These are phyloP conservation scores for Yamadazyma oceani DNA, from an alignment of 1,139 yeast genomes.

Conservation along the genomic window DNA sequence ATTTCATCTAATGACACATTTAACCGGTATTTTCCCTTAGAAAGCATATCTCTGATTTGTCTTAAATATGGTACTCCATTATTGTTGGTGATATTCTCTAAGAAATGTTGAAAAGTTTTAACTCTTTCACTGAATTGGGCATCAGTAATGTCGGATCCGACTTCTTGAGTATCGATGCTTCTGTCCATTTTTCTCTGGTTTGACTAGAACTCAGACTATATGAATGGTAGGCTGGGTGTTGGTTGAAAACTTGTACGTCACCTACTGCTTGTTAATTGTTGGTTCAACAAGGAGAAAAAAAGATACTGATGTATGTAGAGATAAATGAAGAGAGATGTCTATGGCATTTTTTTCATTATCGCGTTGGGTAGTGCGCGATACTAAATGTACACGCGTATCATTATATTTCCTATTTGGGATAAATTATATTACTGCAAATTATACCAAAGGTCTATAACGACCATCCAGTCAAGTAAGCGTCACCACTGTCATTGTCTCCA, in stretches of 20 bases:
- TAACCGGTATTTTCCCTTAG: constrained; percentile 64
- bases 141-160: constrained; percentile 23
- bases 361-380: background rate
- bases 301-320: constrained; percentile 5
- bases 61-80: constrained; percentile 64
- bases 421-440: constrained; percentile 13
- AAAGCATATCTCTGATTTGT: constrained; percentile 69
- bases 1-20: constrained; percentile 82
- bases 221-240: too few species aligned
- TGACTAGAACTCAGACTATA: too few species aligned
- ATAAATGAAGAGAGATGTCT: constrained; percentile 3
- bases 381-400: constrained; percentile 28
- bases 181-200: constrained; percentile 20
- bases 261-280: too few species aligned
- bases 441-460: constrained; percentile 15
- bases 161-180: constrained; percentile 11
- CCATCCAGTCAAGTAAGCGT: constrained; percentile 29
- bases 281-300: too few species aligned
- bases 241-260: too few species aligned
- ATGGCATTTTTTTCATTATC: constrained; percentile 1
- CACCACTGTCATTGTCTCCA: constrained; percentile 9
- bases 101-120: constrained; percentile 84
- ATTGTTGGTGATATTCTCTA: constrained; percentile 48
- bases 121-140: constrained; percentile 76
- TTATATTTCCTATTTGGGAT: constrained; percentile 30